phyloP scores from a whole-genome alignment of 169 alveolate genomes.

The Cystoisospora suis region DNA sequence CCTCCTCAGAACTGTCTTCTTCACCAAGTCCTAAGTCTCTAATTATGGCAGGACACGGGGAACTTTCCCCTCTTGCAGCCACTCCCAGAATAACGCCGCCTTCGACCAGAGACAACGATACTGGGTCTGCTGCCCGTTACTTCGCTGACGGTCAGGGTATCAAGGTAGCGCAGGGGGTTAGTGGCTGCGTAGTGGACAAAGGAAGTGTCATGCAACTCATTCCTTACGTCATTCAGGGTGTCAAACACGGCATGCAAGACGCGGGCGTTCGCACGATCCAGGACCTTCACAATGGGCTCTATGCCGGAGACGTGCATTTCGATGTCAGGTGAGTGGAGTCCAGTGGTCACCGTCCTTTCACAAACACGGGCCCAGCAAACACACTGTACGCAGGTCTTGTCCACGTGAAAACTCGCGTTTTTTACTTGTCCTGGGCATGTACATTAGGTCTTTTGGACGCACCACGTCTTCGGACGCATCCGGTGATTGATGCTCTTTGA shows the following conservation, averaged over 20 bases:
- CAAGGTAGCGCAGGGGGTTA: slow-evolving; percentile 86
- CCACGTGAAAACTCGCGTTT: no score
- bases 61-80: neutral
- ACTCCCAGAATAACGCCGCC: no score
- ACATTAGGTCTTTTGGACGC: no score
- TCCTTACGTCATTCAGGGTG: slow-evolving; percentile 81
- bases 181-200: slow-evolving; percentile 87
- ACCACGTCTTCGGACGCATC: no score
- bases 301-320: slow-evolving; percentile 57
- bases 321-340: slow-evolving; percentile 67
- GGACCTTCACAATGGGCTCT: slow-evolving; percentile 50
- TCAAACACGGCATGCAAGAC: slow-evolving; percentile 70
- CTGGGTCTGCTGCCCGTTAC: slow-evolving; percentile 74
- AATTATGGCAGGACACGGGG: no score
- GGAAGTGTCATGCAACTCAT: slow-evolving; percentile 84
- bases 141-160: slow-evolving; percentile 75
- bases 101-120: no score
- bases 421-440: no score
- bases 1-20: neutral
- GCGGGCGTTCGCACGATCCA: slow-evolving; percentile 52
- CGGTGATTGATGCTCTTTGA: no score
- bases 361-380: no score
- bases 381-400: no score
- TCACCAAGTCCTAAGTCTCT: neutral
- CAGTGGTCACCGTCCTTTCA: no score